Base-by-base conservation (phyloP, 108 stramenopile genomes). In the Discostella pseudostelligera region DNA sequence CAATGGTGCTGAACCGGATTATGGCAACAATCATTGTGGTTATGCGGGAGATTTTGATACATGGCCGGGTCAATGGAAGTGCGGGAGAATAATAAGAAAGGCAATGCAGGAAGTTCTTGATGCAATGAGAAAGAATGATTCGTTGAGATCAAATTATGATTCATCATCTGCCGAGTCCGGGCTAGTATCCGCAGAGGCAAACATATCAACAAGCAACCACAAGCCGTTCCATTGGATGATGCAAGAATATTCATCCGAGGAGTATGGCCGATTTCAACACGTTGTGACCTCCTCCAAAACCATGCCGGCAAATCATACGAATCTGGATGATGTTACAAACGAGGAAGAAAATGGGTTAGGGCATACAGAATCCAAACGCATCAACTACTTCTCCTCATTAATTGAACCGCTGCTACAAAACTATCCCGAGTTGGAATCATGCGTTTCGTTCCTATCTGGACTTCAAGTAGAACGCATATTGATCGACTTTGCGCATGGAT, bases 31-130 rank as follows among this genome's bases (percentile, higher is more conserved):
- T 4, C 2, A 49, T 17, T 14, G 4, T 9, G 48, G 17, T 14
- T 14, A 51, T 25, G 50, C 5, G 24, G 50, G 47, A 11, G 86
- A 90, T 62, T 82, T 84, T 54, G 59, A 74, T 36, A 20, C 11
- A 10, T 91, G 90, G 90, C 87, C 87, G 14, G 70, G 72, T 13
- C 59, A 39, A 14, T 87, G 84, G 81, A 85, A 62, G 57, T 51
- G 68, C 0, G 39, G 69, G n/a, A 37, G 17, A 16, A 10, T 48
- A 28, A 10, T 70, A 53, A 40, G 43, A 32, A 21, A 26, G 8
- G 70, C 51, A 14, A 40, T 58, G 12, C 28, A 62, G 2, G 55
- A 74, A 42, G 47, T n/a, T n/a, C n/a, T n/a, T n/a, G n/a, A n/a
- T n/a, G n/a, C n/a, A n/a, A n/a, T n/a, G n/a, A n/a, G n/a, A n/a